phyloP scores from a whole-genome alignment of 2,329 filamentous ascomycete species.

The Fusarium equiseti region DNA sequence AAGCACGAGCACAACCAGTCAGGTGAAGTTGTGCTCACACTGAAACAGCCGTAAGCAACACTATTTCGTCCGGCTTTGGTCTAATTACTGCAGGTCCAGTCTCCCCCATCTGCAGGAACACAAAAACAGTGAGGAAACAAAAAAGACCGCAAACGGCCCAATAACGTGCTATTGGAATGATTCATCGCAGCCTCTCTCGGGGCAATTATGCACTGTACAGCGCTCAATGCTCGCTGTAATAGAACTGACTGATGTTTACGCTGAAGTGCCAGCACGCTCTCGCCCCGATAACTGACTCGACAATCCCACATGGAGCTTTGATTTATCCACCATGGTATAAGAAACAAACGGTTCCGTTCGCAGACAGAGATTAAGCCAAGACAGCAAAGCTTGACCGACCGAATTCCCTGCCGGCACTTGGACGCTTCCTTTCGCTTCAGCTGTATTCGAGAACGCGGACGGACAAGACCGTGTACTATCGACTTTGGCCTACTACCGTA shows the following conservation, averaged over 20 bases:
- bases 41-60: constrained; percentile 35
- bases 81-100: constrained; percentile 35
- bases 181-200: background rate
- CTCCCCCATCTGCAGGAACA: constrained; percentile 35
- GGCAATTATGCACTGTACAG: background rate
- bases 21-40: constrained; percentile 17
- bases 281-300: constrained; percentile 26
- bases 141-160: constrained; percentile 30
- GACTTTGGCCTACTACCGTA: background rate
- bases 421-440: constrained; percentile 4
- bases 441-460: constrained; percentile 28
- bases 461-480: constrained; percentile 11
- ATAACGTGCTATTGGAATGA: constrained; percentile 24
- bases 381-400: constrained; percentile 6
- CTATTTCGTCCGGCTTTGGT: constrained; percentile 23
- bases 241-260: constrained; percentile 2
- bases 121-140: constrained; percentile 15
- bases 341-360: constrained; percentile 17
- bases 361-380: constrained; percentile 33
- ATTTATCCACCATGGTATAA: constrained; percentile 23
- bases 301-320: constrained; percentile 24
- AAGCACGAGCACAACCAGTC: constrained; percentile 4
- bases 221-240: background rate
- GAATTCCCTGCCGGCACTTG: constrained; percentile 25
- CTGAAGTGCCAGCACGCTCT: constrained; percentile 7